These are phyloP conservation scores for Mycena galopus DNA, from an alignment of 768 basidiomycete species.

Conservation along the genomic window DNA sequence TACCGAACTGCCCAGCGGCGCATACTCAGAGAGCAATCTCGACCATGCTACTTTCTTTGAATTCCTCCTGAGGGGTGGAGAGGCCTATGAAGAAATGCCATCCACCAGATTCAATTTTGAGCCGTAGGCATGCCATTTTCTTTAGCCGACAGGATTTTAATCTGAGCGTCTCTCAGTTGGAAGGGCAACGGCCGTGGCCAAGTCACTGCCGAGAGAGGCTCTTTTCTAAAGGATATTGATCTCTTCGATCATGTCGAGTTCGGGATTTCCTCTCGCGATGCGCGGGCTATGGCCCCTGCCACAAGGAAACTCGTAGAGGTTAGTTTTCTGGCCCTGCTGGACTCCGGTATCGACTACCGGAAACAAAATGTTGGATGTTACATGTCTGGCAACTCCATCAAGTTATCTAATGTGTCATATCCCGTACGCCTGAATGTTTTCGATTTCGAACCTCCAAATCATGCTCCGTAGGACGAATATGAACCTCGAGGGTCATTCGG, in stretches of 20 bases:
- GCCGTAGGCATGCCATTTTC: conserved; percentile 26
- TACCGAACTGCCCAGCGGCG: neutral
- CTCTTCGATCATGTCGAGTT: conserved; percentile 52
- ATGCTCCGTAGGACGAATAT: neutral
- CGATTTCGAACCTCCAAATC: neutral
- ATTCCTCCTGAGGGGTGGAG: conserved; percentile 37
- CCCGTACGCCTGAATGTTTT: neutral
- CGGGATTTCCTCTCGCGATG: conserved; percentile 50
- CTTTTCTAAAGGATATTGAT: conserved; percentile 49
- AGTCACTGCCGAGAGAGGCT: conserved; percentile 20
- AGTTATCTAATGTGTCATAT: neutral
- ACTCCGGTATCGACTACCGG: conserved; percentile 48
- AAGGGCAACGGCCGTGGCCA: conserved; percentile 36
- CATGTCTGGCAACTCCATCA: neutral
- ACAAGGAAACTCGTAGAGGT: conserved; percentile 47
- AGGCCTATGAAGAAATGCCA: conserved; percentile 46
- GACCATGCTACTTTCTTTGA: neutral
- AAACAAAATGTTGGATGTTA: neutral
- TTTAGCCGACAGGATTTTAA: neutral
- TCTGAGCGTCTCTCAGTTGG: conserved; percentile 30
- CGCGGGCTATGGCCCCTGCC: conserved; percentile 44
- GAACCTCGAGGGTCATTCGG: neutral
- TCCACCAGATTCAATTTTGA: conserved; percentile 44
- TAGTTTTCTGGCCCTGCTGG: conserved; percentile 52
- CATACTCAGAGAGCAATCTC: neutral